Evolutionary conservation across 2,329 filamentous ascomycete species (phyloP).

Genomic region (Talaromyces sp.): DNA sequence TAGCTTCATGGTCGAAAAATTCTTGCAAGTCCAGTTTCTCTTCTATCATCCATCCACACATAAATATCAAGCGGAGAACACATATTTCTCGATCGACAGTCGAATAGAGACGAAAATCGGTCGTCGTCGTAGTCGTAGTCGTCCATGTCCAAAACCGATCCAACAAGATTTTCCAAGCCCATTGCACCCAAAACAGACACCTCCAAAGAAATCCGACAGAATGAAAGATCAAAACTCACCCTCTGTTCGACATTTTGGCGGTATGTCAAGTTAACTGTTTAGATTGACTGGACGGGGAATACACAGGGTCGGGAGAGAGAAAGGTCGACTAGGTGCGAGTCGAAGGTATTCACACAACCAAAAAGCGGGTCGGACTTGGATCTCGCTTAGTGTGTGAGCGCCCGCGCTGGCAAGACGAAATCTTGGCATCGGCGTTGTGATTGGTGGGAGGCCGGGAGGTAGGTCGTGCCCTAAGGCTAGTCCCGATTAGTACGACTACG

Average conservation of each 20-base stretch:
- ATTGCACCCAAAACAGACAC: neutral
- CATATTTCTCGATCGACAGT: neutral
- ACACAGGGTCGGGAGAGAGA: constrained; percentile 21
- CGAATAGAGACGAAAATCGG: neutral
- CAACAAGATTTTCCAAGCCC: neutral
- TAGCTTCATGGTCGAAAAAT: constrained; percentile 15
- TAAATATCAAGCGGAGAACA: neutral
- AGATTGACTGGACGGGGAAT: constrained; percentile 32
- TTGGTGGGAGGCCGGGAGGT: constrained; percentile 25
- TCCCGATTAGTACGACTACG: constrained; percentile 21
- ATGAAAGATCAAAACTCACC: constrained; percentile 39
- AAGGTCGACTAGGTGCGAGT: constrained; percentile 20
- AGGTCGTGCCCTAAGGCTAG: constrained; percentile 40
- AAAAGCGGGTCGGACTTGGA: constrained; percentile 33
- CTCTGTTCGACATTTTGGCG: constrained; percentile 53
- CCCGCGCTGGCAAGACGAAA: constrained; percentile 32
- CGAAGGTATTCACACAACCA: constrained; percentile 26
- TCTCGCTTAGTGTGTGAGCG: constrained; percentile 45
- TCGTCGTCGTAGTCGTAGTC: neutral
- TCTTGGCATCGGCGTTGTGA: constrained; percentile 37
- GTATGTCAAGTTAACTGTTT: constrained; percentile 41
- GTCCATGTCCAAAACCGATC: neutral
- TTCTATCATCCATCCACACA: neutral
- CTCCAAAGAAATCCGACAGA: neutral
- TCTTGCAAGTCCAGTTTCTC: neutral